Percentiles rank a stretch among this genome's conserved stretches.
These are phyloP conservation scores for Tetratostichococcus sp. DNA, from an alignment of 139 green algal genomes.

Conservation along the genomic window DNA sequence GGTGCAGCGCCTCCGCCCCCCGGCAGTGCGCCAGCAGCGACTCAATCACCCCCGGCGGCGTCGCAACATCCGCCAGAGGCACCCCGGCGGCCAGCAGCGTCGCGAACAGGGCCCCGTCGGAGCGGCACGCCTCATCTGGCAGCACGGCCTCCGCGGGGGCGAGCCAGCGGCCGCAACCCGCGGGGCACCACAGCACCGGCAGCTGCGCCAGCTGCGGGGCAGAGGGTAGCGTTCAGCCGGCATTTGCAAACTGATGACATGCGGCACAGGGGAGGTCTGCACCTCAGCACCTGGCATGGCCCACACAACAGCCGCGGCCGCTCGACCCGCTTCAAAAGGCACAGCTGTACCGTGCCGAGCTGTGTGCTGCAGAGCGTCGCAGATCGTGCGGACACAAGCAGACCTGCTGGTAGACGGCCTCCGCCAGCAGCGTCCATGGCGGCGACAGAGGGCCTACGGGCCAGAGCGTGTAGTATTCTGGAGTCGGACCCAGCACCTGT, in stretches of 20 bases:
- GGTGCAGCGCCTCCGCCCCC: conserved; percentile 17
- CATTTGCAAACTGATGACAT: not conserved
- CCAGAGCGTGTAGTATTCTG: conserved; percentile 33
- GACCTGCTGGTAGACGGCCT: conserved; percentile 13
- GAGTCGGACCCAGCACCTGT: conserved; percentile 24
- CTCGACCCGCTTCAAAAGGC: too few relatives aligned
- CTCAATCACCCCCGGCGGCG: not conserved
- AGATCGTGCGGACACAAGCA: too few relatives aligned
- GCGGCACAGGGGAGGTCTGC: too few relatives aligned
- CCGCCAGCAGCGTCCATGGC: conserved; percentile 29
- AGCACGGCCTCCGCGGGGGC: conserved; percentile 17
- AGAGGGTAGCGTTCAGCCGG: too few relatives aligned
- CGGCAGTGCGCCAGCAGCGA: not conserved
- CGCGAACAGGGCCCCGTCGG: not conserved
- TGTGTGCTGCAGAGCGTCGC: too few relatives aligned
- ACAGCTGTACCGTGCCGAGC: too few relatives aligned
- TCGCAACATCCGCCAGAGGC: not conserved
- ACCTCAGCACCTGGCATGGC: too few relatives aligned
- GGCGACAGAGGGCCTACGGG: conserved; percentile 2
- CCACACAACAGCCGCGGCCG: too few relatives aligned
- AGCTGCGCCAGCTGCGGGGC: not conserved
- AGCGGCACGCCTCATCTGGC: conserved; percentile 18
- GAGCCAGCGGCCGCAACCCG: conserved; percentile 14
- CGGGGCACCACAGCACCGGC: not conserved
- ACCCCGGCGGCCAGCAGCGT: not conserved